A percentile compares a stretch with the other conserved stretches of the same genome.
Conservation (phyloP, 805 yeast species). For the Jamesozyma rosinii region DNA sequence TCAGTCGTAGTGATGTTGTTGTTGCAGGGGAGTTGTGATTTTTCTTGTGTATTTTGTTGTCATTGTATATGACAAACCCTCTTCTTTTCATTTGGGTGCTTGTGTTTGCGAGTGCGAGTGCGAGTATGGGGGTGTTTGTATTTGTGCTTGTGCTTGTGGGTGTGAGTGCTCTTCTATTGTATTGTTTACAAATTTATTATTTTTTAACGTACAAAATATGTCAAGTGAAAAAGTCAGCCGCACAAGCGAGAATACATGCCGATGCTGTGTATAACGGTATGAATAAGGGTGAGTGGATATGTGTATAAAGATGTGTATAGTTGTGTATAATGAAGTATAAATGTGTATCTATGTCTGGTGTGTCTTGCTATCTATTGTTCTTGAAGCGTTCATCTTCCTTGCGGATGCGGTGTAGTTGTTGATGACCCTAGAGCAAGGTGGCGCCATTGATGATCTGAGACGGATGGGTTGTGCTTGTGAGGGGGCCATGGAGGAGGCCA, state of each 20-base stretch:
- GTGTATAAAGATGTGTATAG: neutral
- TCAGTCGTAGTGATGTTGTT: neutral
- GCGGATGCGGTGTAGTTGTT: neutral
- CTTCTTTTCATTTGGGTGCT: conserved; percentile 3
- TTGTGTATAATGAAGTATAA: neutral
- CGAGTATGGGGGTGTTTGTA: too few relatives aligned
- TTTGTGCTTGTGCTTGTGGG: too few relatives aligned
- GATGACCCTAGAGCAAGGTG: conserved; percentile 5
- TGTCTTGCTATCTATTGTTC: neutral
- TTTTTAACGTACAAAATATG: too few relatives aligned
- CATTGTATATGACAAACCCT: conserved; percentile 1
- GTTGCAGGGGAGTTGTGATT: neutral
- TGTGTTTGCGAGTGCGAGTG: too few relatives aligned
- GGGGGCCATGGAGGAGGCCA: too few relatives aligned
- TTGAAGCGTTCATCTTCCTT: neutral
- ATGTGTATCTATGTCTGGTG: neutral
- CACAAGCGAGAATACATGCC: neutral
- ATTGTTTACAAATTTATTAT: too few relatives aligned
- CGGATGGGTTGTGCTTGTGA: neutral
- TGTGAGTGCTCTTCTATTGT: too few relatives aligned
- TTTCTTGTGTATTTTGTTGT: neutral
- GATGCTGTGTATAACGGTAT: neutral
- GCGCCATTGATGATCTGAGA: conserved; percentile 3
- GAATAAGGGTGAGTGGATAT: neutral
- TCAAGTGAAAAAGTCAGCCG: too few relatives aligned